Evolutionary conservation across 83 land plant genomes (phyloP).

Genomic region (Picea abies): DNA sequence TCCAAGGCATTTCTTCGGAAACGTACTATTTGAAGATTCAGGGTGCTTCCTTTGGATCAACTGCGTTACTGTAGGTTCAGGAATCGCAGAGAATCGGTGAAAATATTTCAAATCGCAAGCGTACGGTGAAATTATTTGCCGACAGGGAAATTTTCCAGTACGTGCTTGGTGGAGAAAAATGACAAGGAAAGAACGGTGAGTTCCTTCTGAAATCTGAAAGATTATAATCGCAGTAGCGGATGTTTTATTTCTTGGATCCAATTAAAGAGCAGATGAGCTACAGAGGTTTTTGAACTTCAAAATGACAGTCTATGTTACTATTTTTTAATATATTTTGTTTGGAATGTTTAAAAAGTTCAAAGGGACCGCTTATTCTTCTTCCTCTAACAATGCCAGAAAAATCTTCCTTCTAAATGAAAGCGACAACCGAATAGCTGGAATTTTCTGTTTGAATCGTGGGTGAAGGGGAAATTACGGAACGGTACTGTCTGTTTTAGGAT

Average conservation of each 20-base stretch:
- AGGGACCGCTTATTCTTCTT: too few species aligned
- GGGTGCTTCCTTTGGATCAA: not conserved
- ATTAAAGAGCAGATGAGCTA: not conserved
- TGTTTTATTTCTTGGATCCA: not conserved
- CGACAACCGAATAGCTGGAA: too few species aligned
- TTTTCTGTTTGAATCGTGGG: too few species aligned
- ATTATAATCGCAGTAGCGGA: not conserved
- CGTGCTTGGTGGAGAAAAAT: not conserved
- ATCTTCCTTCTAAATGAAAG: too few species aligned
- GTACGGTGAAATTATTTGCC: not conserved
- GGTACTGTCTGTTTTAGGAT: too few species aligned
- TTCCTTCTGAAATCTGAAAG: not conserved
- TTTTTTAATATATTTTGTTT: too few species aligned
- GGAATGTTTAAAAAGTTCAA: too few species aligned
- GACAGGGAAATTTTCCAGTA: not conserved
- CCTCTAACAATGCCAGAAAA: too few species aligned
- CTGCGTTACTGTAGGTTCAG: not conserved
- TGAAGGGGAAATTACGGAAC: too few species aligned
- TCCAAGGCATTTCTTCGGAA: not conserved
- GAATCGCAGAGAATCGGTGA: not conserved
- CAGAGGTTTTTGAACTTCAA: too few species aligned
- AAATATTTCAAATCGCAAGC: not conserved
- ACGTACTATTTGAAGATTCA: not conserved
- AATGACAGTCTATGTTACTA: too few species aligned
- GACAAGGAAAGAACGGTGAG: not conserved